Base-by-base conservation (phyloP, 306 rosid genomes). In the Rosa multiflora region DNA sequence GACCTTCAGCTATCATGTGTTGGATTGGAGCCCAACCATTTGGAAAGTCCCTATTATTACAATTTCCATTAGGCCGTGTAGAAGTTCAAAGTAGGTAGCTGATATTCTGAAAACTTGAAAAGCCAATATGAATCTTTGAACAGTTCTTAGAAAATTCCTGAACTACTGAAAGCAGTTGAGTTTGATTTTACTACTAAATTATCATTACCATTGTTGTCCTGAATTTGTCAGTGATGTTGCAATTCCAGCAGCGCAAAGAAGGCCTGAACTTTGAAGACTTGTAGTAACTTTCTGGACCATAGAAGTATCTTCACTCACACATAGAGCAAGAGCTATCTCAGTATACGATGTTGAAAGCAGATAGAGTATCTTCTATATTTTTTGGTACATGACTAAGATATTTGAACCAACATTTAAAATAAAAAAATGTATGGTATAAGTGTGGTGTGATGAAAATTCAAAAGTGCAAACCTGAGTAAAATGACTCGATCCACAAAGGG, bases 1-100 rank as follows among this genome's bases (percentile, higher is more conserved):
- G 83, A 23, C 96, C 99, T 88, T 95, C 99, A 61, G 90, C 93
- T n/a, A 95, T 83, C 98, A 95, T 95, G 88, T 93, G 99, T 73
- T 95, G 96, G 23, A 95, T 73, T 5, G 94, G 98, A 64, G 99
- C 93, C 98, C 99, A 95, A 69, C 99, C 98, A 78, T 95, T 95
- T 43, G 99, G 99, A 76, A 86, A 93, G 88, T 95, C 98, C 99
- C 99, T 91, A 73, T 72, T 35, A 44, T 47, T 72, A 51, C 76
- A 76, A 71, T 76, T 53, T 62, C 55, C 51, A 49, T 14, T 48
- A 62, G 40, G 42, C 5, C 26, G 17, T 32, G 9, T 11, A 40
- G 11, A 46, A 68, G 10, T 72, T 64, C 11, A 53, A 17, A 56
- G 37, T 21, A 21, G 26, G 13, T 32, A 5, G 52, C 52, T 74